These are phyloP conservation scores for Arxiozyma bovina DNA, from an alignment of 1,139 yeast genomes.

Conservation along the genomic window DNA sequence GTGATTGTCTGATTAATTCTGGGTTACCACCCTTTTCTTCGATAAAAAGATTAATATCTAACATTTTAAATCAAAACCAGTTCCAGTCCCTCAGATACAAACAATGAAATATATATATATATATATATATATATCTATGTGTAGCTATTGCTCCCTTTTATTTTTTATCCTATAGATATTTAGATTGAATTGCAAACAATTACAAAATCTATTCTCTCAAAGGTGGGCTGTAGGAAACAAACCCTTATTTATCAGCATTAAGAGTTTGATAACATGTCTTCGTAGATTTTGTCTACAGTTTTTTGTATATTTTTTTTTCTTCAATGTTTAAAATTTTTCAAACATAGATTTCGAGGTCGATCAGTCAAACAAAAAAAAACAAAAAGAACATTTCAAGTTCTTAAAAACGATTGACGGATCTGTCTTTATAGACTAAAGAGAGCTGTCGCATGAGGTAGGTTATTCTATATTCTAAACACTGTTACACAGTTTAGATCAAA, in stretches of 20 bases:
- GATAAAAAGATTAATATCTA: constrained; percentile 82
- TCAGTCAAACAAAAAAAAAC: not conserved
- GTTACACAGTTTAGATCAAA: too few species aligned
- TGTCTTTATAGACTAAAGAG: not conserved
- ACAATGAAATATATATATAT: too few species aligned
- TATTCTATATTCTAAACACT: too few species aligned
- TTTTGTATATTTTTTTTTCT: too few species aligned
- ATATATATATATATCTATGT: too few species aligned
- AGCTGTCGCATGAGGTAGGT: too few species aligned
- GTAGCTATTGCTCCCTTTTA: not conserved
- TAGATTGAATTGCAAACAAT: not conserved
- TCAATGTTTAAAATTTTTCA: not conserved
- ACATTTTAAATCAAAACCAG: constrained; percentile 40
- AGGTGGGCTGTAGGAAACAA: too few species aligned
- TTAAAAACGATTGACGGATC: not conserved
- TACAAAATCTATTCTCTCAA: too few species aligned
- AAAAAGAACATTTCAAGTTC: too few species aligned
- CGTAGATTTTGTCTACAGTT: too few species aligned
- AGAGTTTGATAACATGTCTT: not conserved
- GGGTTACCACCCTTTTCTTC: constrained; percentile 97
- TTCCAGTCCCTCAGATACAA: not conserved
- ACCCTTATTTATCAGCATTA: not conserved
- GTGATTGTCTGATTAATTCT: constrained; percentile 76
- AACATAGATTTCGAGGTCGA: not conserved
- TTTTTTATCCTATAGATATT: too few species aligned